phyloP scores from a whole-genome alignment of 148 eudicot genomes.

The Cornus florida region DNA sequence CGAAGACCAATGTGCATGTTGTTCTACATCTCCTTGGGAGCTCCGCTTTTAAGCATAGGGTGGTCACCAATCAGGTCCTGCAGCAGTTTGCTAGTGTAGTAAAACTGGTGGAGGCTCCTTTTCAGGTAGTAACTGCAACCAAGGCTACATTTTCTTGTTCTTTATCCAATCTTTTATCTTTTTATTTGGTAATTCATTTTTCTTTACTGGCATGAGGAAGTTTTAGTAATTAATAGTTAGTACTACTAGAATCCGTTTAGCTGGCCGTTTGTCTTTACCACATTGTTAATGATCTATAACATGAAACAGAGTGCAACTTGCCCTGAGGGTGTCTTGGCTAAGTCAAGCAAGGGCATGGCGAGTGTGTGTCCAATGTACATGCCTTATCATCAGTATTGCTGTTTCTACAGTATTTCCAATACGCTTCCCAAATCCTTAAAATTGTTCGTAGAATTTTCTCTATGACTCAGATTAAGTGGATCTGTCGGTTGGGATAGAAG shows the following conservation, averaged over 20 bases:
- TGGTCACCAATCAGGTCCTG: conserved; percentile 66
- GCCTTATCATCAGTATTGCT: background rate
- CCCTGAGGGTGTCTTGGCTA: background rate
- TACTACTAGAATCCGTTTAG: background rate
- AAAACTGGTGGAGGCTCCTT: conserved; percentile 73
- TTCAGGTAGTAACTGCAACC: conserved; percentile 59
- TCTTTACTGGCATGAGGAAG: background rate
- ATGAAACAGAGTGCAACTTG: background rate
- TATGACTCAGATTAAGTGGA: background rate
- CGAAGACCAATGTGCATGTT: conserved; percentile 77
- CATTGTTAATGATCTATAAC: background rate
- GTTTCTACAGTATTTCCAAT: background rate
- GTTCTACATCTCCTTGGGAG: conserved; percentile 87
- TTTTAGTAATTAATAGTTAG: background rate
- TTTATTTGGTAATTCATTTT: background rate
- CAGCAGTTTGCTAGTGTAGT: conserved; percentile 77
- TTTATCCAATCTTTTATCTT: background rate
- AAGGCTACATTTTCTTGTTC: background rate
- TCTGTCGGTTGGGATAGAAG: background rate
- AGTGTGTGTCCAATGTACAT: background rate
- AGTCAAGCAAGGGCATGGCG: background rate
- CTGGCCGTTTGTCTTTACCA: background rate
- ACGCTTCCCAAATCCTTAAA: background rate
- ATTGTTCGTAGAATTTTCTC: background rate
- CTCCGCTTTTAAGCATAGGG: conserved; percentile 67